Evolutionary conservation across 2,329 filamentous ascomycete genomes (phyloP).

Genomic region (Thelonectria olida): DNA sequence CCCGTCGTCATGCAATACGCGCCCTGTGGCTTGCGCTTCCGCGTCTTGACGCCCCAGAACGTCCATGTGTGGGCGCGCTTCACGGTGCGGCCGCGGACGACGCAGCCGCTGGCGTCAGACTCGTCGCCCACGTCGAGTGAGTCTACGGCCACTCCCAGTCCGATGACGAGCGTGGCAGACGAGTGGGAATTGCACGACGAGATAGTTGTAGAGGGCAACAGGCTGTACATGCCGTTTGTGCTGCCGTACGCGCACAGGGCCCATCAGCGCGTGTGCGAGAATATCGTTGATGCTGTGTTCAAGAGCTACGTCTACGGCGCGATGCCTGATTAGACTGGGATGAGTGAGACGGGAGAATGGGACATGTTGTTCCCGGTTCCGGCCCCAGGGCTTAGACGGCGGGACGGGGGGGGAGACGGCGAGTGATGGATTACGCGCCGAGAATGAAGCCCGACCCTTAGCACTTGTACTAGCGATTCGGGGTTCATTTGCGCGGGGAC

Average conservation of each 20-base stretch:
- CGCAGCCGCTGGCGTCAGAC: background rate
- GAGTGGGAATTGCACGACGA: conserved; percentile 6
- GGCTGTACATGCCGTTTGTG: background rate
- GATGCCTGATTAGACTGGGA: background rate
- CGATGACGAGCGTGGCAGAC: background rate
- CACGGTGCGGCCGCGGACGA: background rate
- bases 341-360: background rate
- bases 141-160: background rate
- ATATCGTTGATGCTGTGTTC: background rate
- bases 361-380: background rate
- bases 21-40: background rate
- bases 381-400: too few relatives aligned
- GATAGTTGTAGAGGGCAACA: background rate
- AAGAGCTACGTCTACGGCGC: background rate
- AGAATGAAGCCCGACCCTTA: too few relatives aligned
- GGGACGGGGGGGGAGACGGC: too few relatives aligned
- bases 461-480: too few relatives aligned
- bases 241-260: background rate
- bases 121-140: too few relatives aligned
- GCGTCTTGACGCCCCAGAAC: background rate
- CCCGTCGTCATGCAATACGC: background rate
- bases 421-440: too few relatives aligned
- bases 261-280: background rate
- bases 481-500: too few relatives aligned
- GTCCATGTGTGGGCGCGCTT: conserved; percentile 1